Base-by-base conservation (phyloP, 2,329 filamentous ascomycete genomes). In the Penicillium sp. region DNA sequence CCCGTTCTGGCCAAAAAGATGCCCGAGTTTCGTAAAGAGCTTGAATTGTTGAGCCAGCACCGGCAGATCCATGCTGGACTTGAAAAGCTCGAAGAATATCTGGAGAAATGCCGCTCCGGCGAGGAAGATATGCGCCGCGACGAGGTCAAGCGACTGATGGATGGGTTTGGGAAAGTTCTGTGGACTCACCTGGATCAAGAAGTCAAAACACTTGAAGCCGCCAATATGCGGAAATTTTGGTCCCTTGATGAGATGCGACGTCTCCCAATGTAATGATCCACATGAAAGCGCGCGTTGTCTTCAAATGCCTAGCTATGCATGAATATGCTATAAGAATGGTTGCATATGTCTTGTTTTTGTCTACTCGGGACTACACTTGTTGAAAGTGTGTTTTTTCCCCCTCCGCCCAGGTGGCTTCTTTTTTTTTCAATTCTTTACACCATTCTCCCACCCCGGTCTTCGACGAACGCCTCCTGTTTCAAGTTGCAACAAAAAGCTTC, bases 171-270 rank as follows among this genome's bases (percentile, higher is more conserved):
- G 10, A 78, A 79, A 9, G 89, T 96, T 59, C 71, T 96, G 46
- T 93, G 91, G 89, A 78, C 77, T 67, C 92, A 96, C 79, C 76
- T 96, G 56, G 90, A 94, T 65, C 87, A 92, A 64, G 92, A 96
- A 79, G 91, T 96, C 7, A 77, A 80, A 71, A 83, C 89, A 61
- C 73, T 96, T 31, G 84, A 87, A 2, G 91, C 91, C 43, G 89
- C 94, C 72, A 95, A 93, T 70, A 96, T 96, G 92, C 81, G 90
- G 63, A 85, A 80, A 72, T 92, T 89, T 72, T 96, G 90, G 90
- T 88, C 80, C 0, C 63, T 86, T 56, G 85, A 90, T 44, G 92
- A 96, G 79, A 86, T 96, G 72, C 78, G 74, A 70, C 74, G 76
- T 48, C 81, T 94, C 76, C 86, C 84, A 1, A 90, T 92, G 77